Base-by-base conservation (phyloP, 1,284 basidiomycete genomes). In the Takashimella tepidaria region DNA sequence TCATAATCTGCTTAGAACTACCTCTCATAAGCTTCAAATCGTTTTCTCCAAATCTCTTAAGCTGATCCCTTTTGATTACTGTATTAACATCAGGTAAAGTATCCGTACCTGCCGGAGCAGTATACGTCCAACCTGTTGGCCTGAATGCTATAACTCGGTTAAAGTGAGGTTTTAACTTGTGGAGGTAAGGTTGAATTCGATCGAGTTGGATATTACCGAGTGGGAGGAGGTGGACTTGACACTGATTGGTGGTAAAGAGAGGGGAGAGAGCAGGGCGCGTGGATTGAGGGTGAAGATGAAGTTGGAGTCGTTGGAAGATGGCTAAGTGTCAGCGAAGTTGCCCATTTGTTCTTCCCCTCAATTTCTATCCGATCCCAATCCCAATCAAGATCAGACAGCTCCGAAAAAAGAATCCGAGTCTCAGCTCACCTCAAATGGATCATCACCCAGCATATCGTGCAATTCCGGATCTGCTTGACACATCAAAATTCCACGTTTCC, bases 51-150 rank as follows among this genome's bases (percentile, higher is more conserved):
- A 89, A 96, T 12, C 79, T 76, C 52, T 80, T 80, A 46, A 81
- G 77, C 57, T 88, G 85, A 44, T 85, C 81, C 25, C 80, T 80
- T 5, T 83, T 75, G 41, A 96, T 83, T 53, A 92, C 81, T 13
- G 80, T 77, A 5, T 82, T 70, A 24, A 93, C 80, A 23, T 84
- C 78, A 0, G 86, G 83, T 10, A 81, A 67, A 45, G 79, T 78
- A 60, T 86, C 81, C 23, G 80, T 81, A 0, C 89, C 88, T 0
- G 82, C 79, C 0, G 88, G 83, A 11, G 83, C 85, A 1, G 84
- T 79, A 64, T 83, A 92, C 81, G 89, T 89, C 93, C 92, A 97
- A 22, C 95, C 93, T 0, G 93, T 98, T 0, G 93, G 95, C 45
- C 92, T 79, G 64, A 97, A 90, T 0, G 85, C 92, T 5, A 97